Percentiles rank a stretch among this genome's conserved stretches.
Evolutionary conservation across 345 rosid species (phyloP).

Genomic region (Microthlaspi erraticum): DNA sequence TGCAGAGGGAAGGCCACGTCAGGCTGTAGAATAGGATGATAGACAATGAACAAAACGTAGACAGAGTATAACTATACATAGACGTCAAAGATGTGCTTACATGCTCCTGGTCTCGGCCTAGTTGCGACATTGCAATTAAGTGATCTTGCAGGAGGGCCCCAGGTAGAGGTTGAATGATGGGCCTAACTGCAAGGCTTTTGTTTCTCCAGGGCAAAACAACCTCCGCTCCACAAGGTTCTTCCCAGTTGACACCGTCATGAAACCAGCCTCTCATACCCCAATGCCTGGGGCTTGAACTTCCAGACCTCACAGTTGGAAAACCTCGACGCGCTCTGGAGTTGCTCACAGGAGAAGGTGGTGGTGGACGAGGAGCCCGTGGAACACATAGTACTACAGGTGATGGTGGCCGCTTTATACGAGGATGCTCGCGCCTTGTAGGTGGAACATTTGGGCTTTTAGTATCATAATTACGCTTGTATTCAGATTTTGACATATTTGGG

Average conservation of each 20-base stretch:
- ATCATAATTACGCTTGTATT: conserved; percentile 64
- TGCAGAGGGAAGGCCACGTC: conserved; percentile 87
- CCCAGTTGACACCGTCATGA: conserved; percentile 71
- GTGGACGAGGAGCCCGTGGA: conserved; percentile 92
- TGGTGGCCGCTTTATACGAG: conserved; percentile 93
- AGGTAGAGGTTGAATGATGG: conserved; percentile 85
- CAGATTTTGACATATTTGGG: conserved; percentile 79
- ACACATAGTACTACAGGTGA: conserved; percentile 97
- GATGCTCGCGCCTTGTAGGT: conserved; percentile 73
- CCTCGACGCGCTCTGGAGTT: conserved; percentile 88
- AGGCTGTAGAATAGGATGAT: conserved; percentile 66
- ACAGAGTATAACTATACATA: conserved; percentile 22
- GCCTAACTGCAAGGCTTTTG: conserved; percentile 74
- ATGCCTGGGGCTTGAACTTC: conserved; percentile 98
- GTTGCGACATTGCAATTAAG: conserved; percentile 86
- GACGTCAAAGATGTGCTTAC: conserved; percentile 54
- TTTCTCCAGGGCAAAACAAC: conserved; percentile 97
- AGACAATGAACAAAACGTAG: conserved; percentile 40
- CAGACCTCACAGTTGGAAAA: conserved; percentile 95
- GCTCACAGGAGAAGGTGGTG: conserved; percentile 93
- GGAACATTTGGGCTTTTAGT: conserved; percentile 84
- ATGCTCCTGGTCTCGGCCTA: conserved; percentile 93
- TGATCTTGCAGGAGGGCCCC: conserved; percentile 86
- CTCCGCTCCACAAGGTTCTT: conserved; percentile 86
- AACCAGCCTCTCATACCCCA: conserved; percentile 95